These are phyloP conservation scores for Stephanodiscus triporus DNA, from an alignment of 108 stramenopile genomes.

Conservation along the genomic window DNA sequence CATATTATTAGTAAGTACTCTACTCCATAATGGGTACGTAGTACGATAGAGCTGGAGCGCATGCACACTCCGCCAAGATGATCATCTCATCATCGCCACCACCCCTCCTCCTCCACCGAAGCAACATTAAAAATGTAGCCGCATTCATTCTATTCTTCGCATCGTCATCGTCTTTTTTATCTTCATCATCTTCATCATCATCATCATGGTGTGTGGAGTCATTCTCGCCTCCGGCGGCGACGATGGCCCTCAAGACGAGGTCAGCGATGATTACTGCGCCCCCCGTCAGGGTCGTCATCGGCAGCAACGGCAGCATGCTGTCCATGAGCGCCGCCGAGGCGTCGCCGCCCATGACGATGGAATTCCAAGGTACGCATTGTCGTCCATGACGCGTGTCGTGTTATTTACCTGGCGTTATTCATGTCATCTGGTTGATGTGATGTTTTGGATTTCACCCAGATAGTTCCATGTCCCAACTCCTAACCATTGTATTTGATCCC, in stretches of 20 bases:
- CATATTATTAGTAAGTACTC: too few species aligned
- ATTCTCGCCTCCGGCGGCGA: neutral
- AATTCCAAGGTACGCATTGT: neutral
- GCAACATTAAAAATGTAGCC: neutral
- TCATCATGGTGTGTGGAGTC: conserved; percentile 1
- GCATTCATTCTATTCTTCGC: neutral
- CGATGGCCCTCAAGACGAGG: too few species aligned
- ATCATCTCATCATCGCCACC: neutral
- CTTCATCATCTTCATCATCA: too few species aligned
- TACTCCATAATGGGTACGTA: too few species aligned
- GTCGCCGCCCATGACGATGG: neutral
- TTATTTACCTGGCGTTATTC: too few species aligned
- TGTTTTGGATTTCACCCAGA: neutral
- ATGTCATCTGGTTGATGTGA: too few species aligned
- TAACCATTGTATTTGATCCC: too few species aligned
- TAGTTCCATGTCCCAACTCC: neutral
- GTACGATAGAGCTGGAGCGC: too few species aligned
- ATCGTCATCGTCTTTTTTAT: too few species aligned
- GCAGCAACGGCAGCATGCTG: neutral
- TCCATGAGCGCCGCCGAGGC: neutral
- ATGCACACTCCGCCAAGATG: neutral
- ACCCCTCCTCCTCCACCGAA: neutral
- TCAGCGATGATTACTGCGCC: too few species aligned
- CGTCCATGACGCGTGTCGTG: neutral
- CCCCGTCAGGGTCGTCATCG: neutral